Base-by-base conservation (phyloP, 257 asterid species). In the Solanum piurae region DNA sequence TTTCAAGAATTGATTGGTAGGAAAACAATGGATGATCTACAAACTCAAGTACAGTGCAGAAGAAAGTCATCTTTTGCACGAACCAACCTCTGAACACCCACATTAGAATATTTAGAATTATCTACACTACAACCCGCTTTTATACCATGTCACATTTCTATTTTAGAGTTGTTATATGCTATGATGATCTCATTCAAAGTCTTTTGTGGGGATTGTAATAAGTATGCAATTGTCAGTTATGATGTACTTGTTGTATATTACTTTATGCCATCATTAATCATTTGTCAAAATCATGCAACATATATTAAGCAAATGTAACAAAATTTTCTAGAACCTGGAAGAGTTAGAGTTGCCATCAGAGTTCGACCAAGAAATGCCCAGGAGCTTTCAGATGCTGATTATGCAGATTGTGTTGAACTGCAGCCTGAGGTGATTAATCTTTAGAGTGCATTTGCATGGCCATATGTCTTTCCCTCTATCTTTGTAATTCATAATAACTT, bases 321-420 rank as follows among this genome's bases (percentile, higher is more conserved):
- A 49, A 80, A 44, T 27, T 88, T 37, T 38, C 86, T 55, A 96
- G 99, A 94, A 88, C 93, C 96, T 73, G 98, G 94, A 87, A 94
- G 99, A 92, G 99, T 96, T 83, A 96, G 99, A 90, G 98, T 96
- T 91, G 96, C 98, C 83, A 93, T 96, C 33, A 92, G 98, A 93
- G 92, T 96, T 84, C 96, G 99, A 77, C 98, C 99, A 34, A 93
- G 91, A 92, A 95, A 92, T 83, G 91, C 95, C 6, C 95, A 92
- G 88, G 99, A 96, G 86, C 94, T 92, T 69, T 88, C 93, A 21
- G 95, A 92, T 91, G 91, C 93, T 31, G 98, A 96, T 91, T 95
- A 92, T 91, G 92, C 97, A 33, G 98, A 92, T 36, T 96, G 98
- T 58, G 93, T 95, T 85, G 99, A 96, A 88, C 89, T 96, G 92